Base-by-base conservation (phyloP, 257 asterid species). In the Solanum rostratum region DNA sequence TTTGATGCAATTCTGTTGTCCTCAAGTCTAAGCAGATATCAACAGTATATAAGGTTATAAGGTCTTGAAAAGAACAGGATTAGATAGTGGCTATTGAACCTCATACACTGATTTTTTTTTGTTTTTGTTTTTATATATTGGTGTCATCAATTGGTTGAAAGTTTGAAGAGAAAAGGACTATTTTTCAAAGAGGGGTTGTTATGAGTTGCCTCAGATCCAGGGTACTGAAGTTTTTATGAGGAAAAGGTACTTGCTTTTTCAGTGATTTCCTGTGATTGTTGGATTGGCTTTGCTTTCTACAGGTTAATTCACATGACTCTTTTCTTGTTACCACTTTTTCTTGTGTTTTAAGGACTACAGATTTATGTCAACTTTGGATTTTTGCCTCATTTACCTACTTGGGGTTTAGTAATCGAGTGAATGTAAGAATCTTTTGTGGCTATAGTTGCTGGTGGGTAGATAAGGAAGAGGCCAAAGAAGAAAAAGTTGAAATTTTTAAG, bases 161-260 rank as follows among this genome's bases (percentile, higher is more conserved):
- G 29, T 20, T 27, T 18, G 55, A 63, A 65, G 59, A 49, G 46
- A 68, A 30, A 68, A 53, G 54, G 46, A 83, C 70, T 70, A 50
- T 60, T 39, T 70, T 84, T 22, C 62, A 57, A 84, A 49, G 66
- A 37, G 66, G 76, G 84, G 83, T 84, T 22, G 84, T 46, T 41
- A 79, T 90, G 88, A 90, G 68, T 92, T 93, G 92, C 98, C 97
- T 94, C 95, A 92, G 98, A 95, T 96, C 98, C 95, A 89, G 95
- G 98, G 90, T 80, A 93, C 91, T 88, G 88, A 89, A 84, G 55
- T 87, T 86, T 69, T 84, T 84, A 71, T 82, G 89, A 68, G 74
- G 73, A 87, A 87, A 85, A 83, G 85, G 88, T 86, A 74, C 88
- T 16, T 66, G 7, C 22, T 53, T 66, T 86, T 87, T 92, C 97